A percentile compares a stretch with the other conserved stretches of the same genome.
Conservation (phyloP, 164 flowering plant species). For the Sedum album region DNA sequence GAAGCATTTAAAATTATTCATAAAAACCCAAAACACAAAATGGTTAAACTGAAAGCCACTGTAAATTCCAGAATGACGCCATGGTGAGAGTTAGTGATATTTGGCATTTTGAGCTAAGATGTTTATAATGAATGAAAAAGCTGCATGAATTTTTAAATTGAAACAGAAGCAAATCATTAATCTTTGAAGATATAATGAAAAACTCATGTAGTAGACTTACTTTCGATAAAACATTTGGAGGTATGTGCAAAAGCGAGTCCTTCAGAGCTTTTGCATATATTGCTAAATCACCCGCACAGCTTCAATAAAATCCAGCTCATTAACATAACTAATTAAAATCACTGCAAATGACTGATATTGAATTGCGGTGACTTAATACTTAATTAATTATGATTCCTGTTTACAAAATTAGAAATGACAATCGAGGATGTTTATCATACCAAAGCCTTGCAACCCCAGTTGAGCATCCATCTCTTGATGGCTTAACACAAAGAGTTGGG, state of each 20-base stretch:
- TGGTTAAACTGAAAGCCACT: not conserved
- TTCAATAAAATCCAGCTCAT: slow-evolving; percentile 12
- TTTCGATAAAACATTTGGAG: slow-evolving; percentile 78
- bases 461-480: slow-evolving; percentile 92
- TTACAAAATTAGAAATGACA: not conserved
- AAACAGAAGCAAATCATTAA: too few species aligned
- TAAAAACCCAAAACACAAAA: not conserved
- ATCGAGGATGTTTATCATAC: slow-evolving; percentile 23
- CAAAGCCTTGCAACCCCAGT: slow-evolving; percentile 91
- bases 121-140: not conserved
- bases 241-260: slow-evolving; percentile 46
- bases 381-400: not conserved
- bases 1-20: not conserved
- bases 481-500: slow-evolving; percentile 71
- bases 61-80: not conserved
- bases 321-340: not conserved
- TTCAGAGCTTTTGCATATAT: slow-evolving; percentile 54
- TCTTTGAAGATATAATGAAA: too few species aligned
- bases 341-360: not conserved
- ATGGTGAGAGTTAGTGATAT: not conserved
- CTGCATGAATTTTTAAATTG: not conserved
- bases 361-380: not conserved
- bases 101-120: not conserved
- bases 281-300: slow-evolving; percentile 58
- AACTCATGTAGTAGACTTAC: slow-evolving; percentile 18